Base-by-base conservation (phyloP, 108 stramenopile genomes). In the Cyclotella choctawhatcheeana region DNA sequence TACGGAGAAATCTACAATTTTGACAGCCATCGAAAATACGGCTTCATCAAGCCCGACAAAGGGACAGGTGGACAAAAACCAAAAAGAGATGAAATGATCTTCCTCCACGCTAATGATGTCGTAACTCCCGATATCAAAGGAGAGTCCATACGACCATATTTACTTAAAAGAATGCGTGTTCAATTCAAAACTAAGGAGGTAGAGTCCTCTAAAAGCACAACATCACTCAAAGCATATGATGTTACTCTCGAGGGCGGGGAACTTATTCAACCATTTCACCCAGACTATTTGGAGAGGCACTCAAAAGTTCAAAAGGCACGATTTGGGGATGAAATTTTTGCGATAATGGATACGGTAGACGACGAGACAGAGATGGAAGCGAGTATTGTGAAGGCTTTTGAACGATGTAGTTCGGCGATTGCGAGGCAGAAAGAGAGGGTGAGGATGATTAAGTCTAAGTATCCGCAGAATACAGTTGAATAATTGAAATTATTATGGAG, bases 321-420 rank as follows among this genome's bases (percentile, higher is more conserved):
- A 32, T 64, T 73, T 64, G 72, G 72, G 21, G 63, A 64, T 30
- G 35, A 55, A 29, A 63, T 73, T 10, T 73, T 64, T 45, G 43
- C 29, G 29, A 73, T 73, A 29, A 64, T 73, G 63, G 45, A 44
- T 34, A 50, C 72, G 43, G 45, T 62, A n/a, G 29, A 25, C 17
- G 72, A 73, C 56, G 63, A 64, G 53, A 21, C 34, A 32, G 72
- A 73, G 2, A 64, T 73, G 72, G 72, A 73, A 29, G 64, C 22
- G 1, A 52, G 56, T 33, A 64, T 73, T 54, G 72, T 73, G 1
- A 37, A 29, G 17, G 62, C 72, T 14, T 73, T 64, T 58, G 72
- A 73, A 22, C 22, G 33, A 25, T 51, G 27, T 6, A 73, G 37
- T 25, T 50, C 29, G 18, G 35, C 14, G 10, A 64, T 73, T 45